Base-by-base conservation (phyloP, 1,139 yeast species). In the Pneumocystis carinii region DNA sequence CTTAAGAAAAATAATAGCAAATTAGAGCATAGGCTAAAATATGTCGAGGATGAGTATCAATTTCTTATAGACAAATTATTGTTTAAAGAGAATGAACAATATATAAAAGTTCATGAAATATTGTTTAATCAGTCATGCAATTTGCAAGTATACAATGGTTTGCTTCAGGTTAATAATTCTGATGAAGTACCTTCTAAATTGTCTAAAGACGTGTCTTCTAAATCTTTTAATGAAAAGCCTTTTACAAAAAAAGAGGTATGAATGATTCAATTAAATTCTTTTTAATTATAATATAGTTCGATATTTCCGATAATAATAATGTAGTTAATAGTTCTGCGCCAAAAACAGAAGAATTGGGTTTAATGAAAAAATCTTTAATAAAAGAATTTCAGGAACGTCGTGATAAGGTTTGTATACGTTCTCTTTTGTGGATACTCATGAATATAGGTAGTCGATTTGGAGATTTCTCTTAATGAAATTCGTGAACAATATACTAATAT, bases 361-460 rank as follows among this genome's bases (percentile, higher is more conserved):
- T 67, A 2, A 69, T 74, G 62, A 78, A 77, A 65, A 71, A 71
- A 35, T 70, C 75, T 8, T 68, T 80, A 39, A 72, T 78, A 73
- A 68, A 71, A 15, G 81, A 79, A 64, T 68, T 80, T 27, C 78
- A 76, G 61, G 72, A 71, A 2, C 75, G 80, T 27, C 76, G 81
- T 62, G 75, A 72, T 42, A 73, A 75, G 15, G 69, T 57, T 17
- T 12, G 7, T 39, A 42, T 39, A 57, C 2, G 7, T 35, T 36
- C 10, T 35, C 19, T 36, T 61, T 38, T 32, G 36, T 10, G 27
- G n/a, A 8, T 67, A 36, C 38, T 37, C 38, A 29, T 39, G 37
- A 48, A 48, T 14, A 48, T 35, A 41, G n/a, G 72, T 79, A 35
- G 76, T 75, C 5, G 79, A 77, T 64, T 72, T 79, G 42, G 82